Base-by-base conservation (phyloP, 768 basidiomycete species). In the Phanerodontia chrysosporium region DNA sequence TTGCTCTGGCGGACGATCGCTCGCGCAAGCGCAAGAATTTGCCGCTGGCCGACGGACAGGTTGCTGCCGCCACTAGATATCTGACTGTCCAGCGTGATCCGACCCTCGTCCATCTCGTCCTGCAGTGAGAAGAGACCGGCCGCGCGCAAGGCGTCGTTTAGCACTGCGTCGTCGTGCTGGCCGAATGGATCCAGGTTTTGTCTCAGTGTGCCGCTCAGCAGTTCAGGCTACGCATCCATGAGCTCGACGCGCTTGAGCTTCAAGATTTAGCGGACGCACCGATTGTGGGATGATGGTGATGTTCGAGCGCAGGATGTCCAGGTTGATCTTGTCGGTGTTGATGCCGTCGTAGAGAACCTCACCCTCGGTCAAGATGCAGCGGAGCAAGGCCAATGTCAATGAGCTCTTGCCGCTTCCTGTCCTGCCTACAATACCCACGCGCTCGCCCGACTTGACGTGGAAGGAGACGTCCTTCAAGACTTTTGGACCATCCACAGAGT, bases 141-240 rank as follows among this genome's bases (percentile, higher is more conserved):
- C 0, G 80, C 72, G 18, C 76, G 74, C 21, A 83, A 67, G 0
- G 80, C 81, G 32, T 75, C 75, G 55, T 83, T 80, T 16, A 84
- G 72, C 3, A 68, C 72, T 0, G 78, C 73, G 58, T 87, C 85
- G 45, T 84, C 81, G 59, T 82, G 74, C 58, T 82, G 74, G 7
- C 66, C 73, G 63, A 84, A 86, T 0, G 84, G 85, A 65, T 86
- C 85, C n/a, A 86, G 70, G 63, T 85, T 86, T 55, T 74, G 73
- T 29, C 85, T 77, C 22, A 86, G 70, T 2, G 79, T 80, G 3
- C 85, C 85, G 36, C 78, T 80, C 29, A 85, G 68, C 0, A 86
- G 69, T 51, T 83, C 79, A 35, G 80, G 79, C 75, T 78, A 28
- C 3, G 10, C 9, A 8, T 16, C 14, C 0, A 9, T 2, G n/a